Evolutionary conservation across 2,329 filamentous ascomycete species (phyloP), one percentile per base, ranked within the genome.

Genomic region (Colletotrichum liriopes): DNA sequence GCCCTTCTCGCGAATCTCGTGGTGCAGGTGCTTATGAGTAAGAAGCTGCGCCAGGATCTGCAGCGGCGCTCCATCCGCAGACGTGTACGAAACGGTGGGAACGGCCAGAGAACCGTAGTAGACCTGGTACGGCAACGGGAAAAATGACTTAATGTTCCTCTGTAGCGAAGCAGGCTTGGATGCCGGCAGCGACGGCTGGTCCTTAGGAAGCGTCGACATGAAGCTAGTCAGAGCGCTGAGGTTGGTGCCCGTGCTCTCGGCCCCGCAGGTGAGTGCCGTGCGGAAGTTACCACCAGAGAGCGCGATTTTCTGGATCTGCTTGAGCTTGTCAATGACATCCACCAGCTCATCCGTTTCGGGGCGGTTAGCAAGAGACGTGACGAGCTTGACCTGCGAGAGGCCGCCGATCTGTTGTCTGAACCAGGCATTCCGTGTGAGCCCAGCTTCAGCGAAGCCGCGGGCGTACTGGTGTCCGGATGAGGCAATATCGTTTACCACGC

Each of bases 1-100:
- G 41, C 96, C 96, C 83, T 98, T 98, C 80, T 99, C 96, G 67
- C 96, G 93, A 75, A 99, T 98, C 82, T 98, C 96, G 76, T 97
- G 96, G 80, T 99, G 96, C 37, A 99, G 87, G 79, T 98, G 94
- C 82, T 98, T 98, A 84, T 99, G 96, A 0, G 96, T 98, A 41
- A 99, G 89, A 23, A 99, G 90, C 80, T 98, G 94, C 16, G 95
- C 92, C 29, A 99, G 90, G 51, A 98, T 93, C 77, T 96, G 94
- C 20, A 98, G 90, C 0, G 95, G 89, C 1, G 96, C 94, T 51
- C 93, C 92, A 64, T 93, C 88, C 0, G 91, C 81, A 54, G 93
- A 90, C 4, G 91, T 92, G 82, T 98, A 99, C 0, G 95, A 93
- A 0, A 93, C 93, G 0, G 96, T 97, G 8, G 93, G 92, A 18